Percentiles rank a stretch among this genome's conserved stretches.
These are phyloP conservation scores for Stereum hirsutum DNA, from an alignment of 1,284 basidiomycete genomes.

Conservation along the genomic window DNA sequence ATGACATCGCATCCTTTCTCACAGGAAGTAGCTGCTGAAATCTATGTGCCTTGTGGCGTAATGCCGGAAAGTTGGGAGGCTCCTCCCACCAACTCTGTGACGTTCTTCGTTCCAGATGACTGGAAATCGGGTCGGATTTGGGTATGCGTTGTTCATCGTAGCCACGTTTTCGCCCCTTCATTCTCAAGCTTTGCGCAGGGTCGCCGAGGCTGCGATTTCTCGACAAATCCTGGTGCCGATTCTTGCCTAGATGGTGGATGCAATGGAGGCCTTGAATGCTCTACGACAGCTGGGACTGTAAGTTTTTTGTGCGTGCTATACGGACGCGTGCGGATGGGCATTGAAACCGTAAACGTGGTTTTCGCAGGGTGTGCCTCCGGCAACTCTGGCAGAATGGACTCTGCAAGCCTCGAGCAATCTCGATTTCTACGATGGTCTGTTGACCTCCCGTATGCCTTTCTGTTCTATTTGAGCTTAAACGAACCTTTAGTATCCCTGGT, in stretches of 20 bases:
- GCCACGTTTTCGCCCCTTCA: not conserved
- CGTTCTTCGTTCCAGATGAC: conserved; percentile 17
- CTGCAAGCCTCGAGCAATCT: conserved; percentile 18
- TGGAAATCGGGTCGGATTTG: conserved; percentile 18
- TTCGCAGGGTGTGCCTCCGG: conserved; percentile 32
- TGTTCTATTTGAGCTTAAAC: not conserved
- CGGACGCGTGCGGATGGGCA: too few species aligned
- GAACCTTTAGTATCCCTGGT: conserved; percentile 14
- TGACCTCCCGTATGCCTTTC: not conserved
- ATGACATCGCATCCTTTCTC: not conserved
- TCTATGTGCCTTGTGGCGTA: not conserved
- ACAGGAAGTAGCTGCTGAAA: not conserved
- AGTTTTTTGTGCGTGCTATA: conserved; percentile 6
- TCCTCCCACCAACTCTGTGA: conserved; percentile 9
- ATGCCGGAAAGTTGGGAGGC: conserved; percentile 14
- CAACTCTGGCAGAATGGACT: conserved; percentile 34
- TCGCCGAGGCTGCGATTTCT: conserved; percentile 37
- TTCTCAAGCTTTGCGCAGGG: conserved; percentile 16
- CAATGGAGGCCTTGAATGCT: conserved; percentile 37
- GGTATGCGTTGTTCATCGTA: conserved; percentile 6
- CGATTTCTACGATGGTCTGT: conserved; percentile 34
- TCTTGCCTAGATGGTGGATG: conserved; percentile 36
- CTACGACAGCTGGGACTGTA: conserved; percentile 28
- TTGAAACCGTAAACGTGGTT: too few species aligned
- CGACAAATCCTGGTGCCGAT: conserved; percentile 28